phyloP scores from a whole-genome alignment of 148 eudicot species.

The Rhododendron henanense region DNA sequence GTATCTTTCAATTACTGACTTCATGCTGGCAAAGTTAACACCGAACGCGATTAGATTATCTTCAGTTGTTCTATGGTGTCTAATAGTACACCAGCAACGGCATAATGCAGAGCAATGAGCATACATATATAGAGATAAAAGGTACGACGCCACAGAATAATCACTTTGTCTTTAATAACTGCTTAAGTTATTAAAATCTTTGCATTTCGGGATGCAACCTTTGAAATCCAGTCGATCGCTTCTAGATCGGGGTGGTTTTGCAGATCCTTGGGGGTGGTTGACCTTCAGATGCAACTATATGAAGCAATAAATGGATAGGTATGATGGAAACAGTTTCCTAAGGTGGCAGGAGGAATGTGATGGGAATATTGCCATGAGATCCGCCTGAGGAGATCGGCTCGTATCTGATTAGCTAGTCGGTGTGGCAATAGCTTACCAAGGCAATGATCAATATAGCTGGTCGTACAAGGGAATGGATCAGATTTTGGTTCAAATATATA shows the following conservation, averaged over 20 bases:
- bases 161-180: background rate
- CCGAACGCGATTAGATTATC: background rate
- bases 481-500: background rate
- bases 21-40: background rate
- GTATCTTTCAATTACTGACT: background rate
- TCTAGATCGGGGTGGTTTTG: background rate
- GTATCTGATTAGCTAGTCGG: too few relatives aligned
- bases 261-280: background rate
- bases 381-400: too few relatives aligned
- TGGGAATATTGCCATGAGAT: too few relatives aligned
- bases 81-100: background rate
- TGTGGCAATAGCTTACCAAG: too few relatives aligned
- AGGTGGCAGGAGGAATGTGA: too few relatives aligned
- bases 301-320: background rate
- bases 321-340: background rate
- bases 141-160: background rate
- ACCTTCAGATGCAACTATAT: background rate
- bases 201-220: background rate
- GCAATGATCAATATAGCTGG: too few relatives aligned
- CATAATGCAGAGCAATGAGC: background rate
- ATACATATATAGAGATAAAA: background rate
- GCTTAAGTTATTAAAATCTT: background rate
- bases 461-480: background rate
- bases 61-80: background rate
- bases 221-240: background rate